These are phyloP conservation scores for Ceratocystis smalleyi DNA, from an alignment of 2,329 filamentous ascomycete species.

Conservation along the genomic window DNA sequence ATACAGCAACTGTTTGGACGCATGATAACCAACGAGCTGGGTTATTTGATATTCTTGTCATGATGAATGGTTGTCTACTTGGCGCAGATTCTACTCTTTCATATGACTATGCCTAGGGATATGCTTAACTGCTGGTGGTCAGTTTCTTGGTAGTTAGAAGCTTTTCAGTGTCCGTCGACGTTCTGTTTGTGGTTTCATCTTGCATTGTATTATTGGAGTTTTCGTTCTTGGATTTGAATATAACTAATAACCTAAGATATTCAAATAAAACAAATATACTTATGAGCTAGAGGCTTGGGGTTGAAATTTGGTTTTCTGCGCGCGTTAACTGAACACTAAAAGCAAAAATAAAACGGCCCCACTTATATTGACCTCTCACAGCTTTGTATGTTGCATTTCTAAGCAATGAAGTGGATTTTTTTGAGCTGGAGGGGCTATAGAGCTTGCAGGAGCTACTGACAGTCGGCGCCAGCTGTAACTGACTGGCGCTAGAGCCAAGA, in stretches of 20 bases:
- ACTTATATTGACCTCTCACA: not conserved
- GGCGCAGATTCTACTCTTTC: not conserved
- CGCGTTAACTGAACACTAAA: not conserved
- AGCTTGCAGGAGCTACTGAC: slow-evolving; percentile 1
- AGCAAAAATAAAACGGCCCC: not conserved
- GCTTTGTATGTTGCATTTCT: not conserved
- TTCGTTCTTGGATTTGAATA: not conserved
- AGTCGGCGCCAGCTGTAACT: not conserved
- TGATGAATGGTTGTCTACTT: too few species aligned
- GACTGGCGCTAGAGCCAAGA: not conserved
- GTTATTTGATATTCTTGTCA: too few species aligned
- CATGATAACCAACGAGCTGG: too few species aligned
- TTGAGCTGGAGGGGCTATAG: not conserved
- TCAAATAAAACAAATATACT: not conserved
- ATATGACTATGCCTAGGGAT: not conserved
- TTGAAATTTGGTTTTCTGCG: not conserved
- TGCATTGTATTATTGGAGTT: not conserved
- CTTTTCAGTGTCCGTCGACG: not conserved
- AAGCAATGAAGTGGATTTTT: not conserved
- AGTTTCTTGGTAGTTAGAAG: not conserved
- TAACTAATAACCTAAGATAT: too few species aligned
- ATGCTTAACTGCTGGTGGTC: not conserved
- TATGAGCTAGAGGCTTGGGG: not conserved
- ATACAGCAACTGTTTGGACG: too few species aligned
- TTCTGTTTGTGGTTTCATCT: not conserved